Conservation (phyloP, 1,284 basidiomycete genomes). For the Kwoniella shivajii region DNA sequence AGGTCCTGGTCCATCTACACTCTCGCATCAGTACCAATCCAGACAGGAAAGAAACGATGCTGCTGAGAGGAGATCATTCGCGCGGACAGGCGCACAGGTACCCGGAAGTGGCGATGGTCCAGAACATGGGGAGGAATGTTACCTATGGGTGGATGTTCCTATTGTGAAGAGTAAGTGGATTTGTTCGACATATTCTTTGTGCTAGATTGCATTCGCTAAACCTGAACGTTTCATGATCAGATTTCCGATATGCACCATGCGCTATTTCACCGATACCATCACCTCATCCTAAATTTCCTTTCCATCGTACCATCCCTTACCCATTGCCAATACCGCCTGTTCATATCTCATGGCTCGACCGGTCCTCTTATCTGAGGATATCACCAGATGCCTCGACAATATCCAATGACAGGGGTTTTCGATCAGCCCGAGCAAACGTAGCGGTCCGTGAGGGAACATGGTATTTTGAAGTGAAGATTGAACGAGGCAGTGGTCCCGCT, state of each 20-base stretch:
- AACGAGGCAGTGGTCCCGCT: conserved; percentile 63
- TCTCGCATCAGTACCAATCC: conserved; percentile 1
- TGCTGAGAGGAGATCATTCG: conserved; percentile 15
- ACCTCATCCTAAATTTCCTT: conserved; percentile 38
- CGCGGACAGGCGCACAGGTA: conserved; percentile 24
- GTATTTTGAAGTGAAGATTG: conserved; percentile 88
- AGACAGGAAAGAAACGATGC: conserved; percentile 4
- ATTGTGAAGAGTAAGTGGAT: conserved; percentile 39
- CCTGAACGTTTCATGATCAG: conserved; percentile 17
- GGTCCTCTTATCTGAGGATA: conserved; percentile 66
- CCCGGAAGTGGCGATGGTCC: conserved; percentile 43
- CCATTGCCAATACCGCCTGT: conserved; percentile 42
- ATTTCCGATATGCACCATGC: conserved; percentile 56
- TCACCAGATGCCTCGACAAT: conserved; percentile 77
- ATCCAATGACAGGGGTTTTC: conserved; percentile 83
- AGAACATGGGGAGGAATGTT: conserved; percentile 49
- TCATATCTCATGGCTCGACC: conserved; percentile 57
- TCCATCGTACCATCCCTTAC: conserved; percentile 49
- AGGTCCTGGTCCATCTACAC: conserved; percentile 23
- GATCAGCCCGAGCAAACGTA: conserved; percentile 85
- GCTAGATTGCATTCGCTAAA: too few relatives aligned
- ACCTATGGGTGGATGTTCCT: conserved; percentile 49
- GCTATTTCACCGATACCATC: conserved; percentile 48
- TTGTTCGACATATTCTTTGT: too few relatives aligned
- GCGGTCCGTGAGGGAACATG: conserved; percentile 86